phyloP scores from a whole-genome alignment of 306 rosid species.

The Geum urbanum region DNA sequence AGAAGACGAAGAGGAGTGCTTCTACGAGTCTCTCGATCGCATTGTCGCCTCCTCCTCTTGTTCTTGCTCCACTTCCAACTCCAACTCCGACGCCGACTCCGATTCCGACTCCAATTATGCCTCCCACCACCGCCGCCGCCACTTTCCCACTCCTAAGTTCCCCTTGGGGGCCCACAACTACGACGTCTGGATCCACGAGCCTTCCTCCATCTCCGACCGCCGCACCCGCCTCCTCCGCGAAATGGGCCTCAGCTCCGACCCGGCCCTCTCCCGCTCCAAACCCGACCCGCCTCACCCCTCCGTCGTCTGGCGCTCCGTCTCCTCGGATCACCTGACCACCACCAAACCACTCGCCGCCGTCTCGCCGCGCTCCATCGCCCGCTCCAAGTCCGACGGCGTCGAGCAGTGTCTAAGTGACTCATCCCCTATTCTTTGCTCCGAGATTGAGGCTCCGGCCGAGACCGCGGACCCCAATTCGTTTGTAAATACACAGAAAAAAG shows the following conservation, averaged over 20 bases:
- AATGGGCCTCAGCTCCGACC: constrained; percentile 72
- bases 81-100: constrained; percentile 20
- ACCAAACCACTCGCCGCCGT: constrained; percentile 7
- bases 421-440: constrained; percentile 30
- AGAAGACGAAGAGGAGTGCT: constrained; percentile 57
- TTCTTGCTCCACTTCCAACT: constrained; percentile 81
- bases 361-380: constrained; percentile 15
- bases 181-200: constrained; percentile 93
- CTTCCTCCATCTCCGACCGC: constrained; percentile 85
- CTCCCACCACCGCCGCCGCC: constrained; percentile 26
- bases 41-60: constrained; percentile 65
- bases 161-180: constrained; percentile 56
- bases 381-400: constrained; percentile 59
- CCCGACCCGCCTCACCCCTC: background rate
- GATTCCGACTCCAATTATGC: constrained; percentile 43
- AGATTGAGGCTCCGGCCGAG: background rate
- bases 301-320: constrained; percentile 37
- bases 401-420: constrained; percentile 30
- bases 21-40: constrained; percentile 91
- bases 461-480: constrained; percentile 22
- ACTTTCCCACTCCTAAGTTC: constrained; percentile 49
- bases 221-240: constrained; percentile 65
- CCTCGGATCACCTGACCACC: constrained; percentile 40
- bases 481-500: constrained; percentile 40
- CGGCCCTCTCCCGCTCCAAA: constrained; percentile 45